phyloP scores from a whole-genome alignment of 768 basidiomycete genomes.

The Obba rivulosa region DNA sequence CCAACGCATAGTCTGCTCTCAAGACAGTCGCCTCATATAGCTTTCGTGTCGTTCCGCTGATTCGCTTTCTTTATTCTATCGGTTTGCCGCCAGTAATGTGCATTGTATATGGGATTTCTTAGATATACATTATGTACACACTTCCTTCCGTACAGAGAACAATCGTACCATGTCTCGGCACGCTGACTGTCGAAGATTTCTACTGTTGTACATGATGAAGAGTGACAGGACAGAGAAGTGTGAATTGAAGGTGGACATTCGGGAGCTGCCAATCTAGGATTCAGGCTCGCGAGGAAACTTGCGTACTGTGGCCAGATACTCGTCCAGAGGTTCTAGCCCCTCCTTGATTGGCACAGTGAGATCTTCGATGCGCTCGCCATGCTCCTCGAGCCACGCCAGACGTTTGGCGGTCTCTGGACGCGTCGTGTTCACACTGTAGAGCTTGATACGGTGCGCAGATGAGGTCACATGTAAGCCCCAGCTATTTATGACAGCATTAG shows the following conservation, averaged over 20 bases:
- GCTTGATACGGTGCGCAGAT: conserved; percentile 47
- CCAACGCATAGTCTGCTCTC: not conserved
- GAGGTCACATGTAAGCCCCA: conserved; percentile 53
- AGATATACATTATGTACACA: too few relatives aligned
- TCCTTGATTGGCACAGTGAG: conserved; percentile 36
- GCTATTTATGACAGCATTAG: conserved; percentile 18
- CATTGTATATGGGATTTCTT: too few relatives aligned
- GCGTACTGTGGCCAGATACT: conserved; percentile 16
- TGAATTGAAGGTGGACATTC: too few relatives aligned
- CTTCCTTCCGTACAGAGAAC: too few relatives aligned
- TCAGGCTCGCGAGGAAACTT: conserved; percentile 16
- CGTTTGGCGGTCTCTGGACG: conserved; percentile 38
- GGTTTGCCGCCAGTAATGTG: too few relatives aligned
- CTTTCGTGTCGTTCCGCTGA: not conserved
- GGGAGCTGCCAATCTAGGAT: too few relatives aligned
- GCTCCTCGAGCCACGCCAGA: conserved; percentile 33
- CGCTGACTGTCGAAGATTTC: too few relatives aligned
- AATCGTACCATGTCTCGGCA: too few relatives aligned
- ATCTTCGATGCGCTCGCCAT: conserved; percentile 35
- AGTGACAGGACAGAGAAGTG: too few relatives aligned
- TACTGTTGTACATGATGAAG: too few relatives aligned
- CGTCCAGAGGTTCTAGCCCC: conserved; percentile 15
- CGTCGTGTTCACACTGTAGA: conserved; percentile 46
- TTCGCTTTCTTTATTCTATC: conserved; percentile 2
- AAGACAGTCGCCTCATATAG: not conserved